phyloP scores from a whole-genome alignment of 2,329 filamentous ascomycete genomes.

The Pyrenochaeta sp. region DNA sequence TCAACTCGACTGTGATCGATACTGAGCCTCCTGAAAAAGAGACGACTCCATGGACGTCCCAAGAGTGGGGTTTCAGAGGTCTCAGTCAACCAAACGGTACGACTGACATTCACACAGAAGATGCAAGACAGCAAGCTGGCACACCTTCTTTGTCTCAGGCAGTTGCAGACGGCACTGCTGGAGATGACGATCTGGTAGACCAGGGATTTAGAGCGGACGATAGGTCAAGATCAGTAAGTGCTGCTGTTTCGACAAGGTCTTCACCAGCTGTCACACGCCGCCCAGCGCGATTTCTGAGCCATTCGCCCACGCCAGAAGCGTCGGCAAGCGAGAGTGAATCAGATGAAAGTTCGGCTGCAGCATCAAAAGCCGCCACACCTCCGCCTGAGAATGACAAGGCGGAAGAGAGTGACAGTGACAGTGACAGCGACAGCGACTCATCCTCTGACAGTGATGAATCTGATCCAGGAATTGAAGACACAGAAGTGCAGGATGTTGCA shows the following conservation, averaged over 20 bases:
- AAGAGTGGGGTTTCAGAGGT: constrained; percentile 13
- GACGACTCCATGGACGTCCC: constrained; percentile 4
- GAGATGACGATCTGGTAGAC: constrained; percentile 11
- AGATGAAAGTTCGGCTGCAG: constrained; percentile 8
- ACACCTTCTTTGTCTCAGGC: not conserved
- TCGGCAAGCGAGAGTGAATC: constrained; percentile 26
- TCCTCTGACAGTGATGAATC: constrained; percentile 18
- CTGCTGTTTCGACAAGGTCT: constrained; percentile 24
- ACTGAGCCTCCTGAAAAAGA: not conserved
- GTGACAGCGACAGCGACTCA: constrained; percentile 14
- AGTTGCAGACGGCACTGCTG: not conserved
- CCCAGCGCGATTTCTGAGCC: constrained; percentile 33
- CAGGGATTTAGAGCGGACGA: not conserved
- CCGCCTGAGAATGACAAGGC: not conserved
- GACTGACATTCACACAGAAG: not conserved
- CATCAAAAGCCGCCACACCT: constrained; percentile 6
- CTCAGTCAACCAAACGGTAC: not conserved
- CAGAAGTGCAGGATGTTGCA: constrained; percentile 12
- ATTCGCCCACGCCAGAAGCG: constrained; percentile 30
- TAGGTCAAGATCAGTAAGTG: constrained; percentile 21
- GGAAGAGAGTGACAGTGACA: constrained; percentile 12
- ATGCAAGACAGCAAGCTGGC: not conserved
- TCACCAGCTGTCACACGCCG: constrained; percentile 27
- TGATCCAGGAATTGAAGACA: constrained; percentile 10
- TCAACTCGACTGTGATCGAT: not conserved